These are phyloP conservation scores for Leptoxyphium fumago DNA, from an alignment of 2,329 filamentous ascomycete genomes.

Conservation along the genomic window DNA sequence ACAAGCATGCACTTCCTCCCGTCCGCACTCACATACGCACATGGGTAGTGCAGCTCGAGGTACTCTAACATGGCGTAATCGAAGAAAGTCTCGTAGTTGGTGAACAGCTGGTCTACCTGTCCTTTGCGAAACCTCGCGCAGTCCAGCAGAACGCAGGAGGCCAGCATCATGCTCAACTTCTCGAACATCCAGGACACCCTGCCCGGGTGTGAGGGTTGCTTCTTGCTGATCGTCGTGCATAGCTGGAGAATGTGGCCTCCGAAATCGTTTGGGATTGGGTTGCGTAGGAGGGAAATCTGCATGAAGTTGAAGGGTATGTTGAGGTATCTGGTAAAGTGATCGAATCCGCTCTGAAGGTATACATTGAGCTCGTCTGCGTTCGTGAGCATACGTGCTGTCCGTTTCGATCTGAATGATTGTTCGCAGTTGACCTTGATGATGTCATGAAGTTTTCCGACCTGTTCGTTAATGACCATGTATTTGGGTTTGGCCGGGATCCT, in stretches of 20 bases:
- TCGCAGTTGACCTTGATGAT: slow-evolving; percentile 29
- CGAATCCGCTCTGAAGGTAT: slow-evolving; percentile 36
- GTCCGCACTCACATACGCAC: slow-evolving; percentile 24
- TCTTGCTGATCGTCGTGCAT: slow-evolving; percentile 26
- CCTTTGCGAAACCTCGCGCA: slow-evolving; percentile 26
- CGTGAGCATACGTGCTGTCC: slow-evolving; percentile 32
- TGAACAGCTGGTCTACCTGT: slow-evolving; percentile 23
- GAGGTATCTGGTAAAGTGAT: slow-evolving; percentile 33
- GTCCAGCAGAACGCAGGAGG: slow-evolving; percentile 37
- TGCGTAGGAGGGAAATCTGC: slow-evolving; percentile 28
- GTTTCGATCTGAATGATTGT: slow-evolving; percentile 28
- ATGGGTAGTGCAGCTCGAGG: slow-evolving; percentile 32
- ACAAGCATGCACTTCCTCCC: slow-evolving; percentile 18
- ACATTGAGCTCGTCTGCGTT: slow-evolving; percentile 31
- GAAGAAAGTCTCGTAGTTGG: slow-evolving; percentile 28
- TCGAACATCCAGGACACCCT: slow-evolving; percentile 26
- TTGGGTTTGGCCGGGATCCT: slow-evolving; percentile 32
- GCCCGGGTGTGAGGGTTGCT: slow-evolving; percentile 16
- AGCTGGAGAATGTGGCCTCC: slow-evolving; percentile 36
- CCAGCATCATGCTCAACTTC: slow-evolving; percentile 33
- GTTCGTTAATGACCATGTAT: slow-evolving; percentile 35
- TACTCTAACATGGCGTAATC: slow-evolving; percentile 31
- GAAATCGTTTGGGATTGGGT: slow-evolving; percentile 32
- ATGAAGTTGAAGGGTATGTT: slow-evolving; percentile 38
- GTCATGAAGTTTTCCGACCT: slow-evolving; percentile 32